Base-by-base conservation (phyloP, 768 basidiomycete genomes). In the Suillus tomentosus region DNA sequence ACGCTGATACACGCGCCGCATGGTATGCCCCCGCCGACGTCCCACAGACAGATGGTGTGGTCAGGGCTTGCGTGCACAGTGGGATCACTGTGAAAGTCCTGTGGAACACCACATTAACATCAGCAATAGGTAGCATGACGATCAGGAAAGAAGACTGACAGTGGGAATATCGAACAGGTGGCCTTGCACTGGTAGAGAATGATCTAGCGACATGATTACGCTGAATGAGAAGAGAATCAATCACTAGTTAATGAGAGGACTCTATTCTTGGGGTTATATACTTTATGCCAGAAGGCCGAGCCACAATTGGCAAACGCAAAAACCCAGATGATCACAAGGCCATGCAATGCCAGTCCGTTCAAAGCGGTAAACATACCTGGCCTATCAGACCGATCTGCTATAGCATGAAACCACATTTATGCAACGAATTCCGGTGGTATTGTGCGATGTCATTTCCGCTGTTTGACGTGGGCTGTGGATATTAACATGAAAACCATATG, bases 1-100 rank as follows among this genome's bases (percentile, higher is more conserved):
- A 60, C 60, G 37, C 9, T 64, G 34, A 72, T 22, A 6, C n/a
- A 15, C 9, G 2, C 0, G n/a, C 40, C 19, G 34, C 75, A 75
- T 11, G 45, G 0, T 8, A 0, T 11, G 0, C 56, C 22, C 36
- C 13, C 19, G 5, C 36, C 58, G 11, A 19, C 4, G n/a, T 62
- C 7, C 74, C 74, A 75, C 17, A 42, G 17, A 27, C 57, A 58
- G 5, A 58, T 6, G 15, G 39, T 42, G 17, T 31, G 17, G 9
- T 24, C 37, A 11, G 19, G 31, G 56, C 22, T 57, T 57, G 56
- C 1, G 15, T 40, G 22, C 17, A 24, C 10, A 10, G 10, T 3
- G 22, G 36, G 22, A 17, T 40, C 39, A 42, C 27, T 24, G 17
- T 17, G 15, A 40, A 6, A 15, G 24, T 17, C 40, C 57, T 58